Base-by-base conservation (phyloP, 495 filamentous ascomycete species). In the Penicillium canariense region DNA sequence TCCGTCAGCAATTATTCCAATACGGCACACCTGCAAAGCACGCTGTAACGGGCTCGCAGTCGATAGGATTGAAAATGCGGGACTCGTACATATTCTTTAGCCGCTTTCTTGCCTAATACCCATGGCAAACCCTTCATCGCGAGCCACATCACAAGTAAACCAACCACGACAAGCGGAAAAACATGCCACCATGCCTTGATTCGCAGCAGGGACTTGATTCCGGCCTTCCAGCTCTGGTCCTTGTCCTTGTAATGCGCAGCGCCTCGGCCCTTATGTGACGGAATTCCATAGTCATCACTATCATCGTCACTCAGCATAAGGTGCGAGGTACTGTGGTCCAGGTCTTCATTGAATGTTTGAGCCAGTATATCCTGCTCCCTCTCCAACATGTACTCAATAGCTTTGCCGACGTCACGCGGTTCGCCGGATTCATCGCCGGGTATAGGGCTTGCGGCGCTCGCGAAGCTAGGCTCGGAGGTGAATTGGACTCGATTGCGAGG, bases 291-390 rank as follows among this genome's bases (percentile, higher is more conserved):
- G 14, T 61, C 61, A 18, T 69, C 66, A 17, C 48, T 53, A 11
- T 66, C 63, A 34, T 44, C 54, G 17, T 60, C 59, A 28, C 57
- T 55, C n/a, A 66, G 34, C 5, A 35, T 34, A 26, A 56, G 38
- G 12, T 40, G 14, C 11, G 62, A 63, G 25, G 52, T 42, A 5
- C 48, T 54, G 31, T 61, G 61, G 20, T 68, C 56, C 14, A 68
- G 43, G 39, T 68, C 65, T 5, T 60, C 50, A 36, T 61, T 35
- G 43, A 67, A 67, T 4, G 65, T 57, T 9, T 67, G 52, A 9
- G 51, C 42, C 0, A 66, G 20, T 12, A 47, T 23, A 18, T 32
- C 40, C 32, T 47, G 50, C 18, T 66, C 59, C 2, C 43, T 43
- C 3, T 47, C 49, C 3, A 68, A 48, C 15, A 68, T 35, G 9